Percentiles rank a stretch among this genome's conserved stretches.
These are phyloP conservation scores for Anthracocystis setariae DNA, from an alignment of 1,284 basidiomycete species.

Conservation along the genomic window DNA sequence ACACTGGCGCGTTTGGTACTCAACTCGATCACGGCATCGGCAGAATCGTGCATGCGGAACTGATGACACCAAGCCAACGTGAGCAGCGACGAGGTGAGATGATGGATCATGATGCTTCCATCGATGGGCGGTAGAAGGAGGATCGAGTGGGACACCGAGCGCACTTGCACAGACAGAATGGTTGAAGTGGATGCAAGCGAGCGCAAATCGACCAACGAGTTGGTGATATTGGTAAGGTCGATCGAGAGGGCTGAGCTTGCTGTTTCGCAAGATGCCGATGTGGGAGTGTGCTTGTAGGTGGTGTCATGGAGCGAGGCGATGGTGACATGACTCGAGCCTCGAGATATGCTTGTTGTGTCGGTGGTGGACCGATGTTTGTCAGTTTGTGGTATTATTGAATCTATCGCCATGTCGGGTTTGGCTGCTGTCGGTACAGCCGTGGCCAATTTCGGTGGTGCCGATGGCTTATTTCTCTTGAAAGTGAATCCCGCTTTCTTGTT, in stretches of 20 bases:
- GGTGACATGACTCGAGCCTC: constrained; percentile 8
- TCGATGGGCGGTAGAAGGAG: constrained; percentile 25
- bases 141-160: constrained; percentile 16
- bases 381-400: not conserved
- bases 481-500: constrained; percentile 20
- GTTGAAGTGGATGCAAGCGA: not conserved
- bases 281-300: constrained; percentile 1
- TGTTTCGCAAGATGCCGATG: too few species aligned
- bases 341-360: not conserved
- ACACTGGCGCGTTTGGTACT: constrained; percentile 28
- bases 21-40: constrained; percentile 8
- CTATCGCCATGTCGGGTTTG: not conserved
- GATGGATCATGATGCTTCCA: constrained; percentile 48
- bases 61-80: constrained; percentile 30
- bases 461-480: constrained; percentile 27
- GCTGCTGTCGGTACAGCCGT: not conserved
- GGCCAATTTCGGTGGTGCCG: not conserved
- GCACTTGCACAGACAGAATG: constrained; percentile 34
- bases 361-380: not conserved
- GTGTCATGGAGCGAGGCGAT: constrained; percentile 9
- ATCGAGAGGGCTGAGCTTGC: constrained; percentile 5
- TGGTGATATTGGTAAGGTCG: constrained; percentile 11
- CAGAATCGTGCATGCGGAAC: constrained; percentile 43
- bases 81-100: constrained; percentile 6
- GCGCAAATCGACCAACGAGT: constrained; percentile 31